Evolutionary conservation across 2,329 filamentous ascomycete species (phyloP).

Genomic region (Stagonosporopsis rhizophila): DNA sequence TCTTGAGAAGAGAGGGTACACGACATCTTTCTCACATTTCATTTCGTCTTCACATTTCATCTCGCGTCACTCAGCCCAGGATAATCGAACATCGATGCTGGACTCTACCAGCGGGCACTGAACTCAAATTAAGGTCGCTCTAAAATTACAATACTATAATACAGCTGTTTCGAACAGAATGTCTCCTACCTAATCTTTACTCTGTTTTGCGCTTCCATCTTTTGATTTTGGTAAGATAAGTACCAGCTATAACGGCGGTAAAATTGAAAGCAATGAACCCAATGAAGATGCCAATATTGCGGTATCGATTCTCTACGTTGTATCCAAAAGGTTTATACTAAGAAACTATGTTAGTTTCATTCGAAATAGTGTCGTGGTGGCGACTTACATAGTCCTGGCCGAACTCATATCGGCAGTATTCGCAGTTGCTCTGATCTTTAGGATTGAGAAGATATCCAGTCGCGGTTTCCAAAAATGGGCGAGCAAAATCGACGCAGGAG

Average conservation of each 20-base stretch:
- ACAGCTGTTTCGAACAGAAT: not conserved
- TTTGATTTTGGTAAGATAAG: constrained; percentile 5
- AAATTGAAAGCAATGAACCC: constrained; percentile 11
- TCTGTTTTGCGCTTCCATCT: constrained; percentile 12
- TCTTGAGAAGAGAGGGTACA: no score
- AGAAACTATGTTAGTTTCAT: not conserved
- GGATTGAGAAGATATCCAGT: constrained; percentile 4
- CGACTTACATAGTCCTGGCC: constrained; percentile 9
- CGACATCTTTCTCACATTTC: no score
- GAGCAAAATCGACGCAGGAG: constrained; percentile 2
- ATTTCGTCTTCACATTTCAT: not conserved
- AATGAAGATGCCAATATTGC: constrained; percentile 7
- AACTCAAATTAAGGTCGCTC: not conserved
- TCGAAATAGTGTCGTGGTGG: not conserved
- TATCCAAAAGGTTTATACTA: constrained; percentile 11
- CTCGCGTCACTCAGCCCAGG: not conserved
- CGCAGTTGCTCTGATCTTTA: not conserved
- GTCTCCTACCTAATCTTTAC: not conserved
- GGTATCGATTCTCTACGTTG: constrained; percentile 1
- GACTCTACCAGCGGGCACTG: not conserved
- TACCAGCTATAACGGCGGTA: constrained; percentile 5
- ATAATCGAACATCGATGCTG: not conserved
- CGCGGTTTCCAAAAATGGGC: not conserved
- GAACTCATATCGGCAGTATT: constrained; percentile 2
- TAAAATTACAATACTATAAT: not conserved